Evolutionary conservation across 805 yeast species (phyloP), one percentile per base, ranked within the genome.

Genomic region (Candida tibetensis): DNA sequence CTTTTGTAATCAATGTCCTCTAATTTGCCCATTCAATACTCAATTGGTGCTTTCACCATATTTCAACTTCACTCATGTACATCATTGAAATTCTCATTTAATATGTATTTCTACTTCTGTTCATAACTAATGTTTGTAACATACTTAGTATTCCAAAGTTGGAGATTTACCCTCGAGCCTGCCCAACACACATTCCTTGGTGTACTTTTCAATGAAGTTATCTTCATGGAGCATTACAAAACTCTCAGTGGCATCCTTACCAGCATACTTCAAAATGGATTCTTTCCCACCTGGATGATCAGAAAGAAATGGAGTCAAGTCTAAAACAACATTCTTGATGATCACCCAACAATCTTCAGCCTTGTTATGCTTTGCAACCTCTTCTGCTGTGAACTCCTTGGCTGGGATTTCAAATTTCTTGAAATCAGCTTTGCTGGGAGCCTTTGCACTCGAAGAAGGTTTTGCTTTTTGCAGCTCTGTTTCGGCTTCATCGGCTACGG

Each of bases 201-300:
- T 78, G 42, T 75, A 75, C 40, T 74, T 64, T 2, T 71, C 61
- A 36, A 78, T 62, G 36, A 77, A 77, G 34, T 64, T 64, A 45
- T 79, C 84, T 39, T 77, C 79, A 51, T 79, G 84, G 37, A 78
- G 57, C 77, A 72, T 69, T 29, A 62, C 76, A 47, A 71, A 72
- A 35, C 71, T 69, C 39, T 70, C 75, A 2, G 75, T 71, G 4
- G 77, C 76, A 45, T 70, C 76, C 44, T 60, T 66, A 1, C 77
- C 76, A 5, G 77, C 80, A 46, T 62, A 62, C 23, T 57, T 59
- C 37, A 73, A 49, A 26, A 77, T 64, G 13, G 72, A 65, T 10
- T 51, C 46, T 32, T 49, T 54, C 6, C 86, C 86, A 18, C 86
- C 86, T 5, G 86, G 86, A 47, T 71, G 79, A 44, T 66, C 60